Evolutionary conservation across 2,329 filamentous ascomycete genomes (phyloP).

Genomic region (Graphilbum ipis-grandicollis): DNA sequence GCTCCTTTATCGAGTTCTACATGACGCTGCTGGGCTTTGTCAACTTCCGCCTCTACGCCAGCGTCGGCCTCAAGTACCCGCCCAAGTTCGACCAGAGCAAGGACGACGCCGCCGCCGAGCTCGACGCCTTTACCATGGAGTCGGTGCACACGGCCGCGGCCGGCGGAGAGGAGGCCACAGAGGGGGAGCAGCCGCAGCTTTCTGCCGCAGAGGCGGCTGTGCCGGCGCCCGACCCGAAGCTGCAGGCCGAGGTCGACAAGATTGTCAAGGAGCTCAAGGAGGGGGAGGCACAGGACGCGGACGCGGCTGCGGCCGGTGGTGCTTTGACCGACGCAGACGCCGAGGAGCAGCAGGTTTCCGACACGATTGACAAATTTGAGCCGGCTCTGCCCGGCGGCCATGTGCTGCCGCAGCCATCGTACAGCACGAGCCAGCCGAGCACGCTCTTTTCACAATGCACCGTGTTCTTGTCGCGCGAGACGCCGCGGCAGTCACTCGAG

Average conservation of each 20-base stretch:
- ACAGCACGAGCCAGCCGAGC: constrained; percentile 47
- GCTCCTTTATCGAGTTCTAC: constrained; percentile 97
- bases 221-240: constrained; percentile 33
- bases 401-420: constrained; percentile 60
- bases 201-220: constrained; percentile 26
- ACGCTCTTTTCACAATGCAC: constrained; percentile 79
- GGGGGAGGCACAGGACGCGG: constrained; percentile 16
- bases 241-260: constrained; percentile 51
- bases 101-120: constrained; percentile 78
- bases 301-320: constrained; percentile 20
- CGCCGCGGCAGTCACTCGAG: constrained; percentile 75
- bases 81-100: constrained; percentile 79
- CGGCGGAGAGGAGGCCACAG: constrained; percentile 17
- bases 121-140: constrained; percentile 82
- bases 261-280: constrained; percentile 50
- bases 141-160: constrained; percentile 26
- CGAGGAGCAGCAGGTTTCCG: constrained; percentile 22
- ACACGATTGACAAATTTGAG: constrained; percentile 81
- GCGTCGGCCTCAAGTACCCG: constrained; percentile 81
- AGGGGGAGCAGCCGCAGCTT: constrained; percentile 18
- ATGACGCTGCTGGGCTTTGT: constrained; percentile 90
- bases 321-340: constrained; percentile 26
- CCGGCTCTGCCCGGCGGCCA: constrained; percentile 72
- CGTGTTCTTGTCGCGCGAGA: constrained; percentile 86
- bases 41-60: constrained; percentile 89